phyloP scores from a whole-genome alignment of 495 filamentous ascomycete genomes.

The Penicillium daleae region DNA sequence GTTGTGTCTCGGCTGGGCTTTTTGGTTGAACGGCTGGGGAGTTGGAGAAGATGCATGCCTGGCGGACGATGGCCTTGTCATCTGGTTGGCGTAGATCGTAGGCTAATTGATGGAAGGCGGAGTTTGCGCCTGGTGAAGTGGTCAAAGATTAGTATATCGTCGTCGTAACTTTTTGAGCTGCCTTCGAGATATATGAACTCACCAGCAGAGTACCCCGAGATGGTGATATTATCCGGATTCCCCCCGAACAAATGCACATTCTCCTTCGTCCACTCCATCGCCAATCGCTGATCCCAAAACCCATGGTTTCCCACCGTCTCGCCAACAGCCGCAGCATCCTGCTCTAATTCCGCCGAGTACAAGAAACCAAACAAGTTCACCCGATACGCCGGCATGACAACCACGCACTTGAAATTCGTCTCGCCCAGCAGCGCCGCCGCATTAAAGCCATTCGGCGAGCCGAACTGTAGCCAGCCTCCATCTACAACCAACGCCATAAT shows the following conservation, averaged over 20 bases:
- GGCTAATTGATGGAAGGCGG: slow-evolving; percentile 61
- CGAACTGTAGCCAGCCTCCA: slow-evolving; percentile 63
- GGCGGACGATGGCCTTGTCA: slow-evolving; percentile 44
- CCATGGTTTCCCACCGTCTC: slow-evolving; percentile 63
- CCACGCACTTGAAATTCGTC: slow-evolving; percentile 54
- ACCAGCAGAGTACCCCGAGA: slow-evolving; percentile 67
- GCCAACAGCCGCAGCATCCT: slow-evolving; percentile 51
- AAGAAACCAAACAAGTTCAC: slow-evolving; percentile 71
- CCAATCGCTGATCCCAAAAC: slow-evolving; percentile 67
- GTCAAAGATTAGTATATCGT: not conserved
- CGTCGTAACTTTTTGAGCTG: not conserved
- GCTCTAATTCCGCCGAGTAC: slow-evolving; percentile 53
- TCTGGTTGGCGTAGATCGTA: slow-evolving; percentile 55
- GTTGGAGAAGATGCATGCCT: slow-evolving; percentile 59
- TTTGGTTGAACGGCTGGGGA: slow-evolving; percentile 60
- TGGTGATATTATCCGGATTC: slow-evolving; percentile 62
- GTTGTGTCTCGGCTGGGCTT: slow-evolving; percentile 46
- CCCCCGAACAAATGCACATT: slow-evolving; percentile 66
- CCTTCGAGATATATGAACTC: slow-evolving; percentile 8
- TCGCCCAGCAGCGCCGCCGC: slow-evolving; percentile 55
- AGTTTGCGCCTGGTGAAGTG: slow-evolving; percentile 57
- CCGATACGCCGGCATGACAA: slow-evolving; percentile 70
- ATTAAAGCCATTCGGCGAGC: slow-evolving; percentile 50
- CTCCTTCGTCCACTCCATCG: slow-evolving; percentile 66
- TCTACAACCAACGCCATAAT: slow-evolving; percentile 31